These are phyloP conservation scores for Ustilago shanxiensis DNA, from an alignment of 1,284 basidiomycete genomes.

Conservation along the genomic window DNA sequence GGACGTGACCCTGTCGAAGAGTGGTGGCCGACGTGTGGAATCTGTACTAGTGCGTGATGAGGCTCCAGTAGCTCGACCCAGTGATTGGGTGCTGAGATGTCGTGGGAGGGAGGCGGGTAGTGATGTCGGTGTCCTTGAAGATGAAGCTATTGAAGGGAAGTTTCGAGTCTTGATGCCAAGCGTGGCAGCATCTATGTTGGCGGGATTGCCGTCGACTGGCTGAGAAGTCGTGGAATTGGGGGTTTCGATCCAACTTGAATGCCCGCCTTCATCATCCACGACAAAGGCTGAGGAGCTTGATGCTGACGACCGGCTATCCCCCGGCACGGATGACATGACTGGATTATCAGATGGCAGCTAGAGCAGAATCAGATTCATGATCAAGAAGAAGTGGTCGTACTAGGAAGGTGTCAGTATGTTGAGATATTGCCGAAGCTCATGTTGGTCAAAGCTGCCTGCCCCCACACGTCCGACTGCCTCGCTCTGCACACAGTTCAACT, in stretches of 20 bases:
- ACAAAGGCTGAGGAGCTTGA: not conserved
- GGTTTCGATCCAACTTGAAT: constrained; percentile 35
- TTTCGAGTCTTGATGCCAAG: not conserved
- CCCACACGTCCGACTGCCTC: constrained; percentile 6
- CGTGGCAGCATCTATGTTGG: not conserved
- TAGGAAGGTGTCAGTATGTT: not conserved
- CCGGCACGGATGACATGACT: constrained; percentile 24
- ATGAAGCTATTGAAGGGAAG: constrained; percentile 5
- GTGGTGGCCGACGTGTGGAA: constrained; percentile 23
- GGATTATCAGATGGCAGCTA: constrained; percentile 7
- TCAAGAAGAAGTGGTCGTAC: not conserved
- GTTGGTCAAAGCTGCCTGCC: constrained; percentile 5
- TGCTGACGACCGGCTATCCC: constrained; percentile 8
- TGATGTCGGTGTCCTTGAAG: not conserved
- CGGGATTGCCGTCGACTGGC: not conserved
- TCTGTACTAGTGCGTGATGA: constrained; percentile 32
- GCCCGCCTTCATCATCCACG: constrained; percentile 28
- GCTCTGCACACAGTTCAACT: constrained; percentile 12
- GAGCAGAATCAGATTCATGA: not conserved
- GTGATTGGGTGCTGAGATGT: constrained; percentile 26
- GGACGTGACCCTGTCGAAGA: constrained; percentile 38
- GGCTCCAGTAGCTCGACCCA: constrained; percentile 19
- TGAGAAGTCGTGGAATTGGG: not conserved
- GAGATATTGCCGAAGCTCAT: not conserved
- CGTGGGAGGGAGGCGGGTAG: constrained; percentile 19